Evolutionary conservation across 202 grass and related monocot species (phyloP).

Genomic region (Dendrocalamus latiflorus): DNA sequence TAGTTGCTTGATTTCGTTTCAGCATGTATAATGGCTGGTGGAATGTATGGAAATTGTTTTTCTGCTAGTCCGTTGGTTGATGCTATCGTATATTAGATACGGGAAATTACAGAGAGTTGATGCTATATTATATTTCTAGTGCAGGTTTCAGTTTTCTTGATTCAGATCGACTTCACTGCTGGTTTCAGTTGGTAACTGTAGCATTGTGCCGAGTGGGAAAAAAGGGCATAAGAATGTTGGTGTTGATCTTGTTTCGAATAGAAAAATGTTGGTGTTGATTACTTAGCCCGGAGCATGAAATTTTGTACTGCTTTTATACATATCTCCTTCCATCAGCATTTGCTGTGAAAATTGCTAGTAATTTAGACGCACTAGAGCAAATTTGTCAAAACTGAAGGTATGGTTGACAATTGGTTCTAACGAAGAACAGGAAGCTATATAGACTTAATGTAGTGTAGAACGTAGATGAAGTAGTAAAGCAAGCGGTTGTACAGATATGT

Average conservation of each 20-base stretch:
- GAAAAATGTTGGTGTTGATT: background rate
- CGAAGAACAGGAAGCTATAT: too few species aligned
- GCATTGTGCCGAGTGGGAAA: background rate
- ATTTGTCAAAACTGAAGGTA: too few species aligned
- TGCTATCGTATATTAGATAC: background rate
- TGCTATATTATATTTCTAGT: background rate
- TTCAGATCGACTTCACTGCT: background rate
- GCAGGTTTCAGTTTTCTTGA: background rate
- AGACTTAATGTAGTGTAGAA: too few species aligned
- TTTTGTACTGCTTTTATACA: too few species aligned
- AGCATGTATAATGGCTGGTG: constrained; percentile 7
- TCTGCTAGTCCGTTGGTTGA: background rate
- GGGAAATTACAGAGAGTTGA: background rate
- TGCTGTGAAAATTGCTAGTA: too few species aligned
- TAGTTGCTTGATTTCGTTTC: constrained; percentile 8
- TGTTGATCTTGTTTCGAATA: background rate
- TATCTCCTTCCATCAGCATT: too few species aligned
- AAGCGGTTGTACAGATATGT: too few species aligned
- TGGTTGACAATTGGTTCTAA: too few species aligned
- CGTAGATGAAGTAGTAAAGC: too few species aligned
- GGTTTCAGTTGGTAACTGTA: background rate
- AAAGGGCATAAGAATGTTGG: background rate
- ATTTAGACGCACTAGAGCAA: too few species aligned
- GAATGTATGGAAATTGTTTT: constrained; percentile 17
- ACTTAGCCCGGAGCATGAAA: background rate